Base-by-base conservation (phyloP, 2,329 filamentous ascomycete species). In the Mycocentrospora acerina region DNA sequence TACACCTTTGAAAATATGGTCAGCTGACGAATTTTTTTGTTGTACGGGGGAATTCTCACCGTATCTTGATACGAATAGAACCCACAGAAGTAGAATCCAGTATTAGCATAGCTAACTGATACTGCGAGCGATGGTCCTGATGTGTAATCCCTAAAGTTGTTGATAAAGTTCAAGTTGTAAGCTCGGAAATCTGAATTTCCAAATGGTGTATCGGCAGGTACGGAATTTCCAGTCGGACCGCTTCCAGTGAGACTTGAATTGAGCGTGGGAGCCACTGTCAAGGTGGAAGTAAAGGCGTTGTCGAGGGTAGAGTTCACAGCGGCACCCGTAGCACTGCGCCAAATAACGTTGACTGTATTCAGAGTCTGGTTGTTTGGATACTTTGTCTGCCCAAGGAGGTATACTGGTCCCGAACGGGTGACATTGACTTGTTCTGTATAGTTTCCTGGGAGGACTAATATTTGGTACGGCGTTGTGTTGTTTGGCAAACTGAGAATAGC, bases 51-150 rank as follows among this genome's bases (percentile, higher is more conserved):
- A 9, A 3, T 12, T 2, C 43, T 39, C 31, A 85, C 79, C 7
- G 83, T 86, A 46, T 86, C 83, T 63, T 86, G 83, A 53, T 82
- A 86, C 41, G 77, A 81, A 55, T 82, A 82, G 51, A 86, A 79
- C 0, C 81, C 79, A 31, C 78, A 82, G 31, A 77, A 78, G 57
- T 86, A 86, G 57, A 86, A 86, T 0, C 81, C 80, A 0, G 80
- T 75, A 55, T 86, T 86, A 0, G 83, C 81, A 29, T 79, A 76
- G 45, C 77, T 79, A 4, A 84, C 71, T 13, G 76, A 79, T 6
- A 85, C 55, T 0, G 82, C 82, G 27, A 84, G 73, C 3, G 76
- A 72, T 0, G 82, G 83, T 0, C 81, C 81, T 24, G 71, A 71
- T 2, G 75, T 64, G 40, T 70, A 71, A 18, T 76, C 75, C 0